phyloP scores from a whole-genome alignment of 164 flowering plant species.

The grape (Vitis vinifera) region ASM3070453v1 NC_081820.1:18995501-18996000 shows the following conservation, averaged over 20 bases:
- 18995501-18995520: conserved; percentile 93
- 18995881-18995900: conserved; percentile 96
- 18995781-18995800: background rate
- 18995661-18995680: background rate
- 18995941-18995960: conserved; percentile 40
- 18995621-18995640: background rate
- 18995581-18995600: conserved; percentile 93
- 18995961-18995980: background rate
- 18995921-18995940: conserved; percentile 59
- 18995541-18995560: conserved; percentile 89
- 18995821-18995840: conserved; percentile 90
- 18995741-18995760: background rate
- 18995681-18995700: conserved; percentile 1
- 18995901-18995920: conserved; percentile 67
- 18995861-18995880: conserved; percentile 99
- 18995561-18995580: conserved; percentile 93
- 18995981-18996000: background rate
- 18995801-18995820: conserved; percentile 60
- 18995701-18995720: background rate
- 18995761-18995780: background rate
- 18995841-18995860: conserved; percentile 95
- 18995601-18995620: conserved; percentile 75
- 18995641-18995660: background rate
- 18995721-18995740: background rate
- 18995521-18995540: conserved; percentile 88